Percentiles rank a stretch among this genome's conserved stretches.
These are phyloP conservation scores for Mollisiaceae sp. DNA, from an alignment of 2,329 filamentous ascomycete genomes.

Conservation along the genomic window DNA sequence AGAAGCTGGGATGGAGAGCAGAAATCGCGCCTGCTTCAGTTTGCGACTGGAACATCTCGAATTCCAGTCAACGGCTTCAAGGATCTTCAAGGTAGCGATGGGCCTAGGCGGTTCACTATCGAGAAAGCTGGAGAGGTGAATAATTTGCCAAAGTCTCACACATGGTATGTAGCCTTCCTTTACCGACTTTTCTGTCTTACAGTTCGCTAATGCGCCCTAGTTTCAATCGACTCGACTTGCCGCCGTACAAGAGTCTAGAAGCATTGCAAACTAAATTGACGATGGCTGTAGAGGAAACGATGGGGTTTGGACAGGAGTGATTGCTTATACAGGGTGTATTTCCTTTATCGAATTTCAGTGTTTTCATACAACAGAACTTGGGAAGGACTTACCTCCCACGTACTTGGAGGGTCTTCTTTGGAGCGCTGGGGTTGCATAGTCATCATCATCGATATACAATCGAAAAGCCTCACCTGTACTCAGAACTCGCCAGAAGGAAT, in stretches of 20 bases:
- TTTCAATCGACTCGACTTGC: conserved; percentile 96
- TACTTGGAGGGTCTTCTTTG: conserved; percentile 15
- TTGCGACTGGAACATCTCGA: conserved; percentile 95
- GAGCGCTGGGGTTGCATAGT: conserved; percentile 25
- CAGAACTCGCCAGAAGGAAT: conserved; percentile 24
- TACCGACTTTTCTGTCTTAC: background rate
- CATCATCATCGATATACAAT: conserved; percentile 26
- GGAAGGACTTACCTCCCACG: conserved; percentile 20
- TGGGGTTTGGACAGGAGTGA: conserved; percentile 97
- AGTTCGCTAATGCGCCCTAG: conserved; percentile 51
- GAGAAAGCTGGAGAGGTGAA: conserved; percentile 93
- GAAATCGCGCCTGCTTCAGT: conserved; percentile 94
- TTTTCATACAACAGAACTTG: conserved; percentile 34
- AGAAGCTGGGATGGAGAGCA: conserved; percentile 97
- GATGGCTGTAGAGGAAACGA: conserved; percentile 97
- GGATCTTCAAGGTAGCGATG: conserved; percentile 95
- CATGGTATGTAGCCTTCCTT: conserved; percentile 71
- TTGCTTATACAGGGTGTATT: conserved; percentile 28
- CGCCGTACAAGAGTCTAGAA: conserved; percentile 89
- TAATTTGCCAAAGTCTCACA: conserved; percentile 95
- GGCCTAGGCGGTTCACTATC: conserved; percentile 93
- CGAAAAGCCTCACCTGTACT: conserved; percentile 29
- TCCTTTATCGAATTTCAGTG: conserved; percentile 31
- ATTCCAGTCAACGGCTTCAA: conserved; percentile 99
- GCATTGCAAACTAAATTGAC: conserved; percentile 87